These are phyloP conservation scores for Chaetomiaceae sp. DNA, from an alignment of 2,329 filamentous ascomycete species.

Conservation along the genomic window DNA sequence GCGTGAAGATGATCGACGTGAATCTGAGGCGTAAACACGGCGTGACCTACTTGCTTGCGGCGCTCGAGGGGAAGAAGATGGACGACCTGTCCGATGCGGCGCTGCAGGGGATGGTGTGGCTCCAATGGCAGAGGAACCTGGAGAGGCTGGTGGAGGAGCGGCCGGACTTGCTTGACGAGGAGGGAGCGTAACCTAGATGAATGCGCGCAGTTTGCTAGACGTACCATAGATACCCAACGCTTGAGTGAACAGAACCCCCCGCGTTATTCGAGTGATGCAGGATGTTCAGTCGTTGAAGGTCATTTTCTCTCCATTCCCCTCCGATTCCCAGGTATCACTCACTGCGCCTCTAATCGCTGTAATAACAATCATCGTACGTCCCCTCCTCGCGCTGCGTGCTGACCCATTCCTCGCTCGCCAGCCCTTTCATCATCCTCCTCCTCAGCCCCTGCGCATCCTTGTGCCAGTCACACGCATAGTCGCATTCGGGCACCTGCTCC, in stretches of 20 bases:
- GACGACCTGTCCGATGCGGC: constrained; percentile 79
- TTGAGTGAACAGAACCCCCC: too few species aligned
- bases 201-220: too few species aligned
- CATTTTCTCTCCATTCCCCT: too few species aligned
- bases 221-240: too few species aligned
- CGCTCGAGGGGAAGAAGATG: too few species aligned
- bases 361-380: constrained; percentile 48
- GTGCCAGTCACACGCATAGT: constrained; percentile 73
- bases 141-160: constrained; percentile 12
- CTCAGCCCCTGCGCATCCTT: constrained; percentile 58
- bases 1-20: neutral
- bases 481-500: constrained; percentile 49
- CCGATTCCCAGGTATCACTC: too few species aligned
- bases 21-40: too few species aligned
- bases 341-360: constrained; percentile 37
- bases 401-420: constrained; percentile 57
- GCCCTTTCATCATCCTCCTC: constrained; percentile 47
- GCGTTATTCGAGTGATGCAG: too few species aligned
- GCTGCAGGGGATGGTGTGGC: constrained; percentile 69
- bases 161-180: constrained; percentile 10
- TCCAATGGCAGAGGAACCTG: constrained; percentile 64
- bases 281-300: too few species aligned
- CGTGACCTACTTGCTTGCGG: too few species aligned
- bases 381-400: constrained; percentile 57
- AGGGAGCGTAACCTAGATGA: neutral